Evolutionary conservation across 805 yeast species (phyloP), one percentile per base, ranked within the genome.

Genomic region (Cyberlindnera lachancei): DNA sequence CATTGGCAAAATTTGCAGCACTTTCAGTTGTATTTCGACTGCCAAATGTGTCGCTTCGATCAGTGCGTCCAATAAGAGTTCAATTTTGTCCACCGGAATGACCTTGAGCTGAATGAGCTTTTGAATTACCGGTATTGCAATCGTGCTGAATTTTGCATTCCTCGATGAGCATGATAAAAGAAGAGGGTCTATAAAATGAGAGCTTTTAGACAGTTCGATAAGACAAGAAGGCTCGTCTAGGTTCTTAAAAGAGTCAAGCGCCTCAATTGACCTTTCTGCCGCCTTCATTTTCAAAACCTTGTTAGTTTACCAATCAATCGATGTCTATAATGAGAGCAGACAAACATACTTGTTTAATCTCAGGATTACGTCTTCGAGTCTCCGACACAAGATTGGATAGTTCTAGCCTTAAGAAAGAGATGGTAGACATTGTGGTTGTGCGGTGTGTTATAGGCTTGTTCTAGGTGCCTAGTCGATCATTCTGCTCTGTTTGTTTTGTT

Each of bases 1-100:
- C 3, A 77, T 64, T 0, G 96, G 96, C 15, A 90, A 63, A 10
- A 84, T 65, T 58, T 90, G 98, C 23, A 90, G 59, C 10, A 87
- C 78, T 50, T 87, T 84, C 40, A 92, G 66, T 55, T 90, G 96
- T 28, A 85, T 79, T 25, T 88, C 96, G 17, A 74, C 66, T 0
- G 92, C 82, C 11, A 82, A 61, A 45, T 76, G 77, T 0, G 90
- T 73, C 0, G 94, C 84, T 36, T 83, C 88, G 20, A 68, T 64
- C 21, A 86, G 64, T 0, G 87, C 77, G 24, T 74, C 79, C 15
- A 90, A 58, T 6, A 90, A 64, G 6, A 68, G 68, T 14, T 64
- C 65, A 14, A 79, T 47, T 27, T 73, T 65, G 4, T 62, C 58
- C 1, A 63, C 58, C 0, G 88, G 77, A 9, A 90, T 58, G 3